Conservation (phyloP, 2,329 filamentous ascomycete species). For the Meredithiella fracta region DNA sequence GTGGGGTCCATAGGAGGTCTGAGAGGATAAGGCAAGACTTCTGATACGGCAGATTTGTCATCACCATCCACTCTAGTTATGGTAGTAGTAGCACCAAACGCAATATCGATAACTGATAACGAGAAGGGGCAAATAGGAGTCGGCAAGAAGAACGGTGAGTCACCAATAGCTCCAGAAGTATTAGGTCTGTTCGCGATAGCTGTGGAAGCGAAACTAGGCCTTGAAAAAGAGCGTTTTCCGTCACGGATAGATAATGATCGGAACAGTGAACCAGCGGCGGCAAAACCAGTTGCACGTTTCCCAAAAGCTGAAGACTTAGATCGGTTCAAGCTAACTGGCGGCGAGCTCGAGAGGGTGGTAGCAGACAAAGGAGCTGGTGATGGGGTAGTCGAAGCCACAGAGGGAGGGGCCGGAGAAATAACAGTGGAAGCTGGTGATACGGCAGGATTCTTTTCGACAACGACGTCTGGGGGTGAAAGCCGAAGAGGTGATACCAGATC, state of each 20-base stretch:
- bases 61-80: background rate
- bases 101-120: background rate
- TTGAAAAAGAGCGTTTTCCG: background rate
- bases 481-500: slow-evolving; percentile 13
- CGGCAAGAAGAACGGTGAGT: background rate
- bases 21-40: slow-evolving; percentile 3
- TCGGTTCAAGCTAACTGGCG: background rate
- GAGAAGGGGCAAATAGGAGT: background rate
- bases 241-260: slow-evolving; percentile 8
- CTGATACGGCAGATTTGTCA: background rate
- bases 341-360: background rate
- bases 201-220: background rate
- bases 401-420: background rate
- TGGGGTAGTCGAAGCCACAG: background rate
- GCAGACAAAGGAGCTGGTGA: background rate
- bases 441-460: background rate
- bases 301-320: background rate
- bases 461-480: slow-evolving; percentile 11
- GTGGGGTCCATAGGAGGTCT: slow-evolving; percentile 5
- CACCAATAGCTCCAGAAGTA: background rate
- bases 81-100: slow-evolving; percentile 2
- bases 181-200: background rate
- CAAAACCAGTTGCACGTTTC: background rate
- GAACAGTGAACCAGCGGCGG: background rate
- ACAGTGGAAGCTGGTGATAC: background rate